Evolutionary conservation across 495 filamentous ascomycete genomes (phyloP).

Genomic region (Aspergillus diversus): DNA sequence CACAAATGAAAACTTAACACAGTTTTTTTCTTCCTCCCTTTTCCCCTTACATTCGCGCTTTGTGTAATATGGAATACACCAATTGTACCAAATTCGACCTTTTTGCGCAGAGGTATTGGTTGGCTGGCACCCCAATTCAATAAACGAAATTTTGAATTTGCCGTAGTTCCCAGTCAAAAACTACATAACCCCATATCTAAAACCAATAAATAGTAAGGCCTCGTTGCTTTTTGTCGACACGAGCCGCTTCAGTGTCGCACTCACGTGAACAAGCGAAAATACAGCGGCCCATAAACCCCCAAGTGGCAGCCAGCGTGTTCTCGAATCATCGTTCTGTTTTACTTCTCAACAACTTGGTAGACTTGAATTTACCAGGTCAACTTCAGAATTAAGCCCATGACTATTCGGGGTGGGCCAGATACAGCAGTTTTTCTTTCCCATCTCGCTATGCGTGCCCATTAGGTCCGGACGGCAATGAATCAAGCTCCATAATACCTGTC

Average conservation of each 20-base stretch:
- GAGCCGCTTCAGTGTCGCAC: background rate
- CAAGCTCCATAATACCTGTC: background rate
- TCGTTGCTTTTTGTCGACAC: no score
- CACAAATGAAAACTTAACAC: background rate
- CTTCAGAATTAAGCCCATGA: background rate
- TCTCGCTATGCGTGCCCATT: background rate
- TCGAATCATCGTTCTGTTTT: background rate
- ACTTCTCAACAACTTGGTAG: background rate
- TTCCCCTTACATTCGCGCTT: no score
- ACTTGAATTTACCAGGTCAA: conserved; percentile 5
- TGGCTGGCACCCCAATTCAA: no score
- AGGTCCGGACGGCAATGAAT: background rate
- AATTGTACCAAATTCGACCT: no score
- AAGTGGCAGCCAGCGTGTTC: conserved; percentile 18
- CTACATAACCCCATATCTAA: no score
- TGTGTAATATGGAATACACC: no score
- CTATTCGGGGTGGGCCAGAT: background rate
- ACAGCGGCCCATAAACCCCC: conserved; percentile 15
- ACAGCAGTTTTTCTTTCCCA: background rate
- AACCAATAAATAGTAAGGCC: no score
- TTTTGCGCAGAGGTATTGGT: no score
- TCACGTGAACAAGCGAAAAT: conserved; percentile 13
- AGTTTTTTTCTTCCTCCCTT: background rate
- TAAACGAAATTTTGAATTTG: no score
- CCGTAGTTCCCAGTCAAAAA: no score